Conservation (phyloP, 1,284 basidiomycete genomes). For the Vanrija pseudolonga region DNA sequence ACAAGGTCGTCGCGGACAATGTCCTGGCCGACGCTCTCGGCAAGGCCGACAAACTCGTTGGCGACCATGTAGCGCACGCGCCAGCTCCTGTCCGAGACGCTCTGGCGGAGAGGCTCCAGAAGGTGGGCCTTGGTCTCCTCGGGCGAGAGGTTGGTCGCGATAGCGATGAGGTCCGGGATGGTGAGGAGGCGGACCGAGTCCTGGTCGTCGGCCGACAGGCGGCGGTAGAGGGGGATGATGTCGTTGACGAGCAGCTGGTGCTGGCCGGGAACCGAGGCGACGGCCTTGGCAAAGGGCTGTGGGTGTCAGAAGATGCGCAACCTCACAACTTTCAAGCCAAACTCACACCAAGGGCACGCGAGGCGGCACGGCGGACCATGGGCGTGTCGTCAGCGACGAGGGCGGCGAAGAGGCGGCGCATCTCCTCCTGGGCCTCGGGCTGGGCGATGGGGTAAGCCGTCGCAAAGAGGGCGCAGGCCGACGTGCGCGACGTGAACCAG, state of each 20-base stretch:
- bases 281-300: constrained; percentile 70
- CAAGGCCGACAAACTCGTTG: constrained; percentile 90
- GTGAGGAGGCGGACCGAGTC: constrained; percentile 96
- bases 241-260: constrained; percentile 72
- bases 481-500: constrained; percentile 99
- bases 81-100: constrained; percentile 96
- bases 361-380: constrained; percentile 96
- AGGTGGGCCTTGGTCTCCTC: constrained; percentile 88
- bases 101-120: constrained; percentile 78
- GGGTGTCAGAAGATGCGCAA: background rate
- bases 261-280: constrained; percentile 58
- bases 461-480: constrained; percentile 89
- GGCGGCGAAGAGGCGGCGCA: constrained; percentile 78
- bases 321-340: background rate
- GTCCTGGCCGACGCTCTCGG: constrained; percentile 84
- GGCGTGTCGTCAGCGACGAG: constrained; percentile 94
- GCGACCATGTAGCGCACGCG: constrained; percentile 99
- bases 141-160: constrained; percentile 78
- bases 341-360: constrained; percentile 90
- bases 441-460: constrained; percentile 84
- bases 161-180: constrained; percentile 91
- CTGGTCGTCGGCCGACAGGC: constrained; percentile 93
- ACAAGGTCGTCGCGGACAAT: constrained; percentile 93
- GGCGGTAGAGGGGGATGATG: constrained; percentile 87
- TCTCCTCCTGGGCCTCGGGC: constrained; percentile 73